Conservation (phyloP, 2,329 filamentous ascomycete genomes). For the Apiospora phragmitis region DNA sequence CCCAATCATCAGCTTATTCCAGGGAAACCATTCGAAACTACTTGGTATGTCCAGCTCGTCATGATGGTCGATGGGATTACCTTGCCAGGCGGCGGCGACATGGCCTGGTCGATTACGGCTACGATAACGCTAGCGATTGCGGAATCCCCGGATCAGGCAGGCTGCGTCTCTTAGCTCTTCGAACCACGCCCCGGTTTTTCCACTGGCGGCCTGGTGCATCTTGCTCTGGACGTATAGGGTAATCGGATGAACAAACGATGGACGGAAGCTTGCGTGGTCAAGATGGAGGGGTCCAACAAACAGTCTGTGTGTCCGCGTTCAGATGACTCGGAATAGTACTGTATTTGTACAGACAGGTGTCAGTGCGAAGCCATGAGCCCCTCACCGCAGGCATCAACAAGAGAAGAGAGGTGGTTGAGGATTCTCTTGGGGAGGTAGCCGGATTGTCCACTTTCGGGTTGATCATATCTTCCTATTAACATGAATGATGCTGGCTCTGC, state of each 20-base stretch:
- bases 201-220: neutral
- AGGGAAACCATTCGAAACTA: too few relatives aligned
- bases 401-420: neutral
- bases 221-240: neutral
- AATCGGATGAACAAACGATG: neutral
- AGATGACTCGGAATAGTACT: neutral
- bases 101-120: neutral
- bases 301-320: neutral
- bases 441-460: neutral
- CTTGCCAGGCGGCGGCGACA: neutral
- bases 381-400: neutral
- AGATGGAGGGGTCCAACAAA: neutral
- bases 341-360: neutral
- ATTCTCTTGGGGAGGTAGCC: neutral
- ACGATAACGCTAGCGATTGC: neutral
- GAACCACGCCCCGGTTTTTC: too few relatives aligned
- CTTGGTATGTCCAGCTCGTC: neutral
- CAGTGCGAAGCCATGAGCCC: neutral
- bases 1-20: neutral
- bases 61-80: neutral
- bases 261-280: neutral
- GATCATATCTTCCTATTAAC: neutral
- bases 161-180: neutral
- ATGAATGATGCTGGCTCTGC: neutral
- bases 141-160: neutral